Percentiles rank a stretch among this genome's conserved stretches.
phyloP scores from a whole-genome alignment of 257 asterid genomes.

The Penstemon barbatus region DNA sequence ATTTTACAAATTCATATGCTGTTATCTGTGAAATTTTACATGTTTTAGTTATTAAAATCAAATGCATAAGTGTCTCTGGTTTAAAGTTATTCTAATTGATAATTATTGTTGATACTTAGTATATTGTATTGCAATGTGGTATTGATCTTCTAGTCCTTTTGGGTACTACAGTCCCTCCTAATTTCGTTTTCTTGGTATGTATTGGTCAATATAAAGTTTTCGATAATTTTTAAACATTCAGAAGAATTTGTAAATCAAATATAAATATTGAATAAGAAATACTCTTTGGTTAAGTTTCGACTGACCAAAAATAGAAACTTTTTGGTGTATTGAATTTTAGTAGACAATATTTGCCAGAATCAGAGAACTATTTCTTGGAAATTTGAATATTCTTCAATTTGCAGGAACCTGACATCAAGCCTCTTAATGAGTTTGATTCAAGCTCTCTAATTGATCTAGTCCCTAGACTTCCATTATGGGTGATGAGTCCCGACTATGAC shows the following conservation, averaged over 20 bases:
- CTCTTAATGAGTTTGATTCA: slow-evolving; percentile 39
- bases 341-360: not conserved
- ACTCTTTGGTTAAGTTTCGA: not conserved
- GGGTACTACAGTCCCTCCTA: not conserved
- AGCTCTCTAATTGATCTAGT: slow-evolving; percentile 49
- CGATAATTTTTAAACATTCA: too few species aligned
- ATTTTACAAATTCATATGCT: not conserved
- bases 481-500: slow-evolving; percentile 79
- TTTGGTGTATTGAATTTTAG: not conserved
- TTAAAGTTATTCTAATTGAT: not conserved
- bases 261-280: not conserved
- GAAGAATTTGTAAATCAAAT: not conserved
- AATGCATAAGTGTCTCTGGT: not conserved
- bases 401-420: slow-evolving; percentile 43
- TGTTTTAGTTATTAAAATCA: not conserved
- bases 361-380: not conserved
- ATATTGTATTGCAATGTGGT: not conserved
- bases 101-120: not conserved
- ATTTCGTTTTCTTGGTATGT: too few species aligned
- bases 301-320: not conserved
- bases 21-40: not conserved
- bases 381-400: slow-evolving; percentile 2
- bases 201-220: too few species aligned
- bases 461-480: slow-evolving; percentile 76
- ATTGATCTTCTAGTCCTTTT: not conserved